Percentiles rank a stretch among this genome's conserved stretches.
These are phyloP conservation scores for Acanthamoeba sp. DNA, from an alignment of 208 protist species.

Conservation along the genomic window DNA sequence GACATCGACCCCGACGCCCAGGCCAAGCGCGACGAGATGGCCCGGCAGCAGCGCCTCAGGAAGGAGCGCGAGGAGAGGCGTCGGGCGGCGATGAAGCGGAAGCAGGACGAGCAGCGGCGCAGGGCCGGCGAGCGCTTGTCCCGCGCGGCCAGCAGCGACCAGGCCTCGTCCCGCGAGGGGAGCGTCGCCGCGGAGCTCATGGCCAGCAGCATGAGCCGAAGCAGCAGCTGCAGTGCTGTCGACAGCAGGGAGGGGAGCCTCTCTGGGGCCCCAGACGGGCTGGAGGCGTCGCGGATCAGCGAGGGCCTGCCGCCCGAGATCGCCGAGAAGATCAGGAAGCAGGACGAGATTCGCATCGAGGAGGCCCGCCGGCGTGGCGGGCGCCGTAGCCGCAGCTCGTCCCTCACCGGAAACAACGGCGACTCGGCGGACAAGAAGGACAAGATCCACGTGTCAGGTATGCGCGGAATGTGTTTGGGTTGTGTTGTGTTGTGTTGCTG, in stretches of 20 bases:
- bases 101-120: neutral
- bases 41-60: neutral
- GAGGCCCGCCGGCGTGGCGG: conserved; percentile 8
- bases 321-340: neutral
- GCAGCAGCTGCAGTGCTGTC: neutral
- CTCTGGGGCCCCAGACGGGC: neutral
- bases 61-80: neutral
- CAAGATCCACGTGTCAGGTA: conserved; percentile 19
- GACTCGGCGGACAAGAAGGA: conserved; percentile 31
- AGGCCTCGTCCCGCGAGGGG: neutral
- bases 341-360: conserved; percentile 38
- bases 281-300: neutral
- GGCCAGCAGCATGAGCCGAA: neutral
- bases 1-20: neutral
- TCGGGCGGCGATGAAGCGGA: neutral
- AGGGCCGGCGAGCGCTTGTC: neutral
- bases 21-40: neutral
- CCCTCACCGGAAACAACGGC: neutral
- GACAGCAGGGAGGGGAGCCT: neutral
- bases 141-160: neutral
- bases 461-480: neutral
- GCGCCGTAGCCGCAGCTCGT: conserved; percentile 8
- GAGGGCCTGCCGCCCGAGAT: neutral
- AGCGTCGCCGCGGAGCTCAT: neutral
- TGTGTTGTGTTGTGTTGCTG: too few species aligned